These are phyloP conservation scores for Quercus berberidifolia DNA, from an alignment of 306 rosid genomes.

Conservation along the genomic window DNA sequence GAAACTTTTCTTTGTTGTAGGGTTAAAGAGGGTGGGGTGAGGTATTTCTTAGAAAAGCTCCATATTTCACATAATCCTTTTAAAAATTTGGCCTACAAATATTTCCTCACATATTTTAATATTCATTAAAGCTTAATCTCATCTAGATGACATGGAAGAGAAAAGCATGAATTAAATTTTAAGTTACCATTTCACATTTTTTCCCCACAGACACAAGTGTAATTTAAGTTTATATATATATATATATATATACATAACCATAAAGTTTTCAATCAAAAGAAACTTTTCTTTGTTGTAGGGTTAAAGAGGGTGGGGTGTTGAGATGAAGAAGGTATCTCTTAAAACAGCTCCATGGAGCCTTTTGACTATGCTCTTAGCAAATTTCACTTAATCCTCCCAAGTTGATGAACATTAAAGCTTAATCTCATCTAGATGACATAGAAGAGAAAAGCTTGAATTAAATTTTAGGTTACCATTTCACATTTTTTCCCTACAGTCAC, in stretches of 20 bases:
- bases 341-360: not conserved
- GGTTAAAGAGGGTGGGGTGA: not conserved
- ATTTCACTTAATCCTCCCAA: not conserved
- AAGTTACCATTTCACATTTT: too few species aligned
- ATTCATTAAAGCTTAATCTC: not conserved
- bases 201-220: too few species aligned
- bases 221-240: too few species aligned
- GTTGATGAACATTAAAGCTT: not conserved
- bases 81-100: too few species aligned
- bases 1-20: not conserved
- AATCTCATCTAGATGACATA: not conserved
- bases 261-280: constrained; percentile 13
- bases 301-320: not conserved
- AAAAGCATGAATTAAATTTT: not conserved
- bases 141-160: not conserved
- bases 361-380: constrained; percentile 1
- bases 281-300: not conserved
- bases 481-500: too few species aligned
- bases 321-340: too few species aligned
- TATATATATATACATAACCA: not conserved
- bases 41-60: not conserved
- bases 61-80: not conserved
- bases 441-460: not conserved
- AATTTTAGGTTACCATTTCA: too few species aligned
- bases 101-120: too few species aligned